Base-by-base conservation (phyloP, 164 flowering plant genomes). In the Nymphaea colorata region DNA sequence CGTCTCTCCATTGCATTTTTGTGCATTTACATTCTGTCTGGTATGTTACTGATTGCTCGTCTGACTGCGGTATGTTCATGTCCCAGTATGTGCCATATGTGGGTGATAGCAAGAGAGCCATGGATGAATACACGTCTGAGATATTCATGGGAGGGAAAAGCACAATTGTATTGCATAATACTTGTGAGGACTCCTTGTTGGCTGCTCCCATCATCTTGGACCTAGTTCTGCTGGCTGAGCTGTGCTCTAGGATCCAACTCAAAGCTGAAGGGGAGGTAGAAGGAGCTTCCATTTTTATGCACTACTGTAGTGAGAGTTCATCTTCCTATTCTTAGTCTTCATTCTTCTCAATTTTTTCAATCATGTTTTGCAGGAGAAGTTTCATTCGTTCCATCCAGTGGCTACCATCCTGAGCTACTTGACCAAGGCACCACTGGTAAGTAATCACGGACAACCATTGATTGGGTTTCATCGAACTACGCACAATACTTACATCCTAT, bases 71-170 rank as follows among this genome's bases (percentile, higher is more conserved):
- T 25, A 25, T 25, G 36, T 1, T 25, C 36, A 25, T 25, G 36
- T 25, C 36, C n/a, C 44, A 91, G 96, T 90, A 95, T 80, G 98
- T 92, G 72, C 97, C 98, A 41, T 95, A 95, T 67, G 98, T 95
- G 36, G 99, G 86, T 17, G 99, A 95, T 66, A 95, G 99, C 86
- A 95, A 95, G 91, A 85, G 99, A 65, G 99, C 99, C 36, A 90
- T 95, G 99, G 99, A 95, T 73, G 98, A 95, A 88, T 95, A 95
- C 87, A 90, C 94, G 3, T 95, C 99, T 1, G 99, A 95, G 82
- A 95, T 95, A 55, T 95, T 92, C 89, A 90, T 95, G 99, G 99
- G 98, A 65, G 99, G 99, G 8, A 87, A 74, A 78, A 92, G 76
- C 88, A 95, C 99, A 73, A 95, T 95, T 16, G 99, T 92, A 64